A percentile compares a stretch with the other conserved stretches of the same genome.
Conservation (phyloP, 371 early-diverging fungal species). For the Syncephalastrum monosporum region DNA sequence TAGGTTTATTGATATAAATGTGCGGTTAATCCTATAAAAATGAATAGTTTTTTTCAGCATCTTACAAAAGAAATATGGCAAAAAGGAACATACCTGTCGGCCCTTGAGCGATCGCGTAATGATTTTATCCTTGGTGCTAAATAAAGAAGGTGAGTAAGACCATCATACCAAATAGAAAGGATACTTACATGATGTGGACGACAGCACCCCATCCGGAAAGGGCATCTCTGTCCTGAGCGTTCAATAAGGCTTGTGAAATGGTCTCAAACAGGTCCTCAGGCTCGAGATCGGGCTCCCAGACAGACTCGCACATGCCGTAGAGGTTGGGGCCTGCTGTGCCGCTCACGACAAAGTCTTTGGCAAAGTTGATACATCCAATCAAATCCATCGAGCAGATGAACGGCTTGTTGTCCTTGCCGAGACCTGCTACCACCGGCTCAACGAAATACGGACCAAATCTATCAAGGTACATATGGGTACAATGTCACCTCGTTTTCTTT, state of each 20-base stretch:
- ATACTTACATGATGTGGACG: constrained; percentile 85
- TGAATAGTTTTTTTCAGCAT: background rate
- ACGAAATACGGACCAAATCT: constrained; percentile 98
- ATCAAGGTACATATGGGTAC: background rate
- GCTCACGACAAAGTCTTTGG: constrained; percentile 95
- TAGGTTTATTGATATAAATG: background rate
- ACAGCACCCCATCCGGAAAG: constrained; percentile 99
- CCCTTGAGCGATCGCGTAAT: constrained; percentile 85
- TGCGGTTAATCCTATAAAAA: background rate
- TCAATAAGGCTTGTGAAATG: constrained; percentile 95
- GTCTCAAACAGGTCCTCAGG: constrained; percentile 99
- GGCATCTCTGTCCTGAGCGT: constrained; percentile 98
- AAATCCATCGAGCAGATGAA: constrained; percentile 97
- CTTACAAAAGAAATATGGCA: background rate
- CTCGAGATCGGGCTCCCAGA: constrained; percentile 97
- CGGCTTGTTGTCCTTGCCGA: constrained; percentile 89
- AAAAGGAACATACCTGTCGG: constrained; percentile 73
- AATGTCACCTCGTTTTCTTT: background rate
- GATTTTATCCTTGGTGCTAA: constrained; percentile 79
- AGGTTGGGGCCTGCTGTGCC: constrained; percentile 94
- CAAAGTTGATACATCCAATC: constrained; percentile 96
- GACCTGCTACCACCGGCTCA: constrained; percentile 96
- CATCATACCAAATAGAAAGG: background rate
- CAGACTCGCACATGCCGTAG: constrained; percentile 97
- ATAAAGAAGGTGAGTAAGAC: constrained; percentile 4